A percentile compares a stretch with the other conserved stretches of the same genome.
Conservation (phyloP, 2,329 filamentous ascomycete species). For the Penicillium sumatraense region DNA sequence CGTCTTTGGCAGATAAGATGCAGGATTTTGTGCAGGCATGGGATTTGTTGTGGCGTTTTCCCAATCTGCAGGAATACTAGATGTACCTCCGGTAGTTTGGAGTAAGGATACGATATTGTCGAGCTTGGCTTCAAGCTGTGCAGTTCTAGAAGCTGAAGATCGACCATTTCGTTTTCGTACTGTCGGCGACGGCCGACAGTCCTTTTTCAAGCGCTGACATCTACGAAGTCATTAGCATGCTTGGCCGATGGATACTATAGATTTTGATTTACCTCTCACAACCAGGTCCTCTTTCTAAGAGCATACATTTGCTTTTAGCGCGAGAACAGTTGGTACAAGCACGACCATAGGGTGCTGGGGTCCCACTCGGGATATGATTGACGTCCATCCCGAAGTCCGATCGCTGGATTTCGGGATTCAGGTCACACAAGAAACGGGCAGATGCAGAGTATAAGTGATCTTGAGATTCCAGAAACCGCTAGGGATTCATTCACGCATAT, state of each 20-base stretch:
- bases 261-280: conserved; percentile 32
- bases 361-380: conserved; percentile 16
- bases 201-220: conserved; percentile 48
- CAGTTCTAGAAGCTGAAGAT: conserved; percentile 23
- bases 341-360: conserved; percentile 40
- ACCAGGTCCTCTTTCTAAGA: conserved; percentile 30
- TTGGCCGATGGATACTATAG: background rate
- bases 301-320: conserved; percentile 53
- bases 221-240: conserved; percentile 26
- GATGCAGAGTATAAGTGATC: background rate
- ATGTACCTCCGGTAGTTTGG: conserved; percentile 24
- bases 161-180: conserved; percentile 36
- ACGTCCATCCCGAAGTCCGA: conserved; percentile 19
- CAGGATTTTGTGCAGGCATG: background rate
- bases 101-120: conserved; percentile 36
- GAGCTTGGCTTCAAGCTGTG: conserved; percentile 35
- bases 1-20: background rate
- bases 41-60: background rate
- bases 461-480: background rate
- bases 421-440: background rate
- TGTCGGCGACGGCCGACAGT: conserved; percentile 46
- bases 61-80: conserved; percentile 20
- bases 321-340: conserved; percentile 50
- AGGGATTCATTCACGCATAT: conserved; percentile 6
- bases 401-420: conserved; percentile 9